These are phyloP conservation scores for Sugiyamaella floridensis DNA, from an alignment of 805 yeast species.

Conservation along the genomic window DNA sequence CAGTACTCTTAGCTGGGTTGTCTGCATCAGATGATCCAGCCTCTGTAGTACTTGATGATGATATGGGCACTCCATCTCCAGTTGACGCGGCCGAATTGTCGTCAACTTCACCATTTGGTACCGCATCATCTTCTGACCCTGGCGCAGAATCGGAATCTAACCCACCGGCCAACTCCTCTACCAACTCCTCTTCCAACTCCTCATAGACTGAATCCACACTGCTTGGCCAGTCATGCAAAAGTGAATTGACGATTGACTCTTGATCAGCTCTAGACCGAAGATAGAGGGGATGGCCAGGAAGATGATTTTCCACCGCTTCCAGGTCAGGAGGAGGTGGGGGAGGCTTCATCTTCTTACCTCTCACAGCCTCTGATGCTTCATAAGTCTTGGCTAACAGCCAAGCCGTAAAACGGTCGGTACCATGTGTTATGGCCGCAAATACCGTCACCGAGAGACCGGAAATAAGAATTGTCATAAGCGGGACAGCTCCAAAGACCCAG, in stretches of 20 bases:
- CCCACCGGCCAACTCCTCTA: not conserved
- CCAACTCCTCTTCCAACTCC: not conserved
- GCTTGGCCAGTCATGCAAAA: not conserved
- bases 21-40: too few species aligned
- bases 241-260: not conserved
- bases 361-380: not conserved
- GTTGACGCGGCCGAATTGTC: too few species aligned
- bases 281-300: not conserved
- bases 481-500: conserved; percentile 81
- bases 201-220: not conserved
- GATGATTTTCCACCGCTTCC: not conserved
- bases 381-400: conserved; percentile 8
- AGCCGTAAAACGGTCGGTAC: conserved; percentile 16
- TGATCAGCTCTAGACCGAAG: not conserved
- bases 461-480: conserved; percentile 76
- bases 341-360: not conserved
- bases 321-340: not conserved
- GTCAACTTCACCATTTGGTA: too few species aligned
- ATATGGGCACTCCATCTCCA: too few species aligned
- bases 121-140: not conserved
- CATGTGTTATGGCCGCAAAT: conserved; percentile 13
- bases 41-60: too few species aligned
- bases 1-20: too few species aligned
- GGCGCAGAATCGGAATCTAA: not conserved
- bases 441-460: conserved; percentile 61